Conservation (phyloP, 441 rosid genomes). For the Populus trichocarpa region DNA sequence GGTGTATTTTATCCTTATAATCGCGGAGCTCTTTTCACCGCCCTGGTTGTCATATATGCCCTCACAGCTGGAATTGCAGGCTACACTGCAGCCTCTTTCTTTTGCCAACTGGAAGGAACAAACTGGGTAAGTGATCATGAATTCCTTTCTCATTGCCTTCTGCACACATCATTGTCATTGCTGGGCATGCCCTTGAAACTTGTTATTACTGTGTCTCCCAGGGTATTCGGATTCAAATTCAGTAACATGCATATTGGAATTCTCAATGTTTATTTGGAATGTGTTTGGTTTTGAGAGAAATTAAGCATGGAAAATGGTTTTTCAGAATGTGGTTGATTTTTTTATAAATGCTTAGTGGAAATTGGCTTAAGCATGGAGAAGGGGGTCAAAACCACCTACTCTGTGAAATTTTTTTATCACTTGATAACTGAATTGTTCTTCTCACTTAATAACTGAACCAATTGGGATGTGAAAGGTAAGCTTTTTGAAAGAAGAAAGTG, state of each 20-base stretch:
- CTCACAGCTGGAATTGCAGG: constrained; percentile 83
- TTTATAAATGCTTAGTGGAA: not conserved
- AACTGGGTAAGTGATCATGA: constrained; percentile 52
- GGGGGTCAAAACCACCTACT: not conserved
- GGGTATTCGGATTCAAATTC: not conserved
- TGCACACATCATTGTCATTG: not conserved
- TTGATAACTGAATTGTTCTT: not conserved
- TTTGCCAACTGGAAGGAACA: constrained; percentile 74
- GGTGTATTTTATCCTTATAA: constrained; percentile 86
- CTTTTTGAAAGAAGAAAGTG: not conserved
- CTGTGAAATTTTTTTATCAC: too few relatives aligned
- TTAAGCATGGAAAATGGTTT: not conserved
- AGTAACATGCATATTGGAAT: not conserved
- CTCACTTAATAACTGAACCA: not conserved
- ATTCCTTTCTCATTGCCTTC: not conserved
- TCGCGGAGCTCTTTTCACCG: constrained; percentile 83
- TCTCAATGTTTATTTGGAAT: not conserved
- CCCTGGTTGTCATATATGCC: constrained; percentile 71
- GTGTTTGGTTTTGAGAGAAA: not conserved
- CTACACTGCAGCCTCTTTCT: constrained; percentile 68
- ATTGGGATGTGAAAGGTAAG: not conserved
- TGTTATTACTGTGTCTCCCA: not conserved
- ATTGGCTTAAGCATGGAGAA: not conserved
- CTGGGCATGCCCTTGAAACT: not conserved
- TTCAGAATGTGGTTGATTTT: not conserved